Evolutionary conservation across 2,329 filamentous ascomycete species (phyloP).

Genomic region (Paecilomyces formosus): DNA sequence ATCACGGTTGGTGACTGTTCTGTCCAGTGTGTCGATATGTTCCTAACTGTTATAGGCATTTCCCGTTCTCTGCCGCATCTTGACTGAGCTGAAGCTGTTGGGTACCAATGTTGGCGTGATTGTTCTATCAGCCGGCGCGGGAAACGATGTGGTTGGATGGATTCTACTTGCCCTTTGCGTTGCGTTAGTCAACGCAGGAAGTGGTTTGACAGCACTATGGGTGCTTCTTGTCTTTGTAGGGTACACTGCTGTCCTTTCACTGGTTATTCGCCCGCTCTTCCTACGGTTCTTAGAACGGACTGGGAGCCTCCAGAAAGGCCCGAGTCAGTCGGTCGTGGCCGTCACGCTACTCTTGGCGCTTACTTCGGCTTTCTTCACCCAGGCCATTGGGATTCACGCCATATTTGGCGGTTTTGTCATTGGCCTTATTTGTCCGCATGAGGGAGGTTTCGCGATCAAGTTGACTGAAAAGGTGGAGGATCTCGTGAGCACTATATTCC

Average conservation of each 20-base stretch:
- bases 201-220: slow-evolving; percentile 74
- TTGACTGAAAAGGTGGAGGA: slow-evolving; percentile 93
- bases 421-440: slow-evolving; percentile 82
- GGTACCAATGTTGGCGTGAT: slow-evolving; percentile 78
- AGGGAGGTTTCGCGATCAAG: slow-evolving; percentile 83
- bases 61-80: slow-evolving; percentile 85
- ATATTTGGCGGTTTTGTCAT: slow-evolving; percentile 92
- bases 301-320: slow-evolving; percentile 77
- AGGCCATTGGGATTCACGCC: slow-evolving; percentile 84
- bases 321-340: slow-evolving; percentile 75
- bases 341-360: slow-evolving; percentile 75
- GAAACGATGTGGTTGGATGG: slow-evolving; percentile 89
- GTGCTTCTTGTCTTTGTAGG: slow-evolving; percentile 70
- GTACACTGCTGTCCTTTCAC: slow-evolving; percentile 69
- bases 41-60: slow-evolving; percentile 47
- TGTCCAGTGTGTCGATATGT: not conserved
- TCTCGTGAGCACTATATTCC: slow-evolving; percentile 71
- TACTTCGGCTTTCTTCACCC: slow-evolving; percentile 76
- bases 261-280: slow-evolving; percentile 65
- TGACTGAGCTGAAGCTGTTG: slow-evolving; percentile 84
- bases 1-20: slow-evolving; percentile 60
- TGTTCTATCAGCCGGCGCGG: slow-evolving; percentile 81
- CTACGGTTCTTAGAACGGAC: slow-evolving; percentile 65
- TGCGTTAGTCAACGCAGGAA: slow-evolving; percentile 80
- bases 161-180: slow-evolving; percentile 88